Conservation (phyloP, 495 filamentous ascomycete species). For the Pyronema omphalodes region DNA sequence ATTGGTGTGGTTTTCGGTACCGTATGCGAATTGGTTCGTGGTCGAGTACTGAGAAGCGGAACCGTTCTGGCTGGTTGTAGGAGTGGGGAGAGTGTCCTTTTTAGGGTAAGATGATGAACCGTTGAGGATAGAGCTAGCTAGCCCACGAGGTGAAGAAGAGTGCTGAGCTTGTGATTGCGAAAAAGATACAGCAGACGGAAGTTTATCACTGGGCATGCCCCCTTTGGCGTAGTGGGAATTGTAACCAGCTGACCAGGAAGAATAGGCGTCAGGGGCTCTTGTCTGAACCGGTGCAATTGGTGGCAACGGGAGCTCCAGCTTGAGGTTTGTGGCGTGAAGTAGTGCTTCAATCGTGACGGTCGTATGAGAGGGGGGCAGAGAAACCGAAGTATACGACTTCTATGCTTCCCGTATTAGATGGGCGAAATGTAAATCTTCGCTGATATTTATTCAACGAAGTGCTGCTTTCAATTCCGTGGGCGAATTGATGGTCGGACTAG, state of each 20-base stretch:
- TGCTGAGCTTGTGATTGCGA: slow-evolving; percentile 35
- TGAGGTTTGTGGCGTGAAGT: slow-evolving; percentile 43
- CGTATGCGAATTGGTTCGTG: slow-evolving; percentile 30
- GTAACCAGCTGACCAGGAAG: slow-evolving; percentile 32
- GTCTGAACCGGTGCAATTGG: slow-evolving; percentile 61
- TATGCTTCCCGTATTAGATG: slow-evolving; percentile 1
- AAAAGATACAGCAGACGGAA: slow-evolving; percentile 50
- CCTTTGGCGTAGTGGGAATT: slow-evolving; percentile 42
- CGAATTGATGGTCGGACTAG: not conserved
- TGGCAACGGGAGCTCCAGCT: slow-evolving; percentile 90
- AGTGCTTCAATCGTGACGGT: slow-evolving; percentile 1
- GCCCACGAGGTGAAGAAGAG: slow-evolving; percentile 36
- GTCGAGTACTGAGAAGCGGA: slow-evolving; percentile 30
- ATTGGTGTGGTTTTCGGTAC: slow-evolving; percentile 23
- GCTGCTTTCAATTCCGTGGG: not conserved
- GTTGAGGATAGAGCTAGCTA: slow-evolving; percentile 39
- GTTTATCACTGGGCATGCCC: slow-evolving; percentile 47
- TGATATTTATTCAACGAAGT: slow-evolving; percentile 3
- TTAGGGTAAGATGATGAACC: not conserved
- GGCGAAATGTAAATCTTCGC: not conserved
- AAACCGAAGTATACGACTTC: not conserved
- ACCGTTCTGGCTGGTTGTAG: slow-evolving; percentile 25
- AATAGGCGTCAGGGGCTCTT: slow-evolving; percentile 58
- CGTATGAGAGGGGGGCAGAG: not conserved
- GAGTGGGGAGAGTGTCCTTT: slow-evolving; percentile 2